Base-by-base conservation (phyloP, 2,329 filamentous ascomycete genomes). In the Colletotrichum neosansevieriae region DNA sequence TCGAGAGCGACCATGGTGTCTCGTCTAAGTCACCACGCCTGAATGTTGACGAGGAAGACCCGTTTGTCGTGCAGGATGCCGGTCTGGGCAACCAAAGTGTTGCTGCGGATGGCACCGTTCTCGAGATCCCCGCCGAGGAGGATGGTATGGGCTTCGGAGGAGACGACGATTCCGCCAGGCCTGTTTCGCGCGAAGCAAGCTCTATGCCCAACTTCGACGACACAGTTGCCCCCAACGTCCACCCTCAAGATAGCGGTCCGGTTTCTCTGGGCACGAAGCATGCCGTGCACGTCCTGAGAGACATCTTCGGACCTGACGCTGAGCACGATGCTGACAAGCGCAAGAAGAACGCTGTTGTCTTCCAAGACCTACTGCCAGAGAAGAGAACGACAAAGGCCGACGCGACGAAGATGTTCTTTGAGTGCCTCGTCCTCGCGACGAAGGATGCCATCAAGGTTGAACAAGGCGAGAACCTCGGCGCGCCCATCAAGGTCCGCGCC, bases 381-480 rank as follows among this genome's bases (percentile, higher is more conserved):
- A 82, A 86, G 71, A 88, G 87, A 69, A 95, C 95, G 0, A 94
- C 88, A 72, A 93, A 93, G 79, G 92, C 92, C 9, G 96, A 98
- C 75, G 96, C 96, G 0, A 99, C 96, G 49, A 98, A 98, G 86
- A 98, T 99, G 94, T 99, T 99, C 83, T 99, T 99, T 75, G 96
- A 99, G 81, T 91, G 96, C 62, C 85, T 99, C 24, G 96, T 99
- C 3, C 86, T 99, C 53, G 96, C 95, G 5, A 99, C 96, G 47
- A 99, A 99, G 82, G 96, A 99, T 77, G 96, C 96, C 32, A 92
- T 99, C 81, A 97, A 97, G 81, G 94, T 98, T 29, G 95, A 98
- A 77, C 96, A 99, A 80, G 87, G 88, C 56, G 84, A 90, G 70
- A 87, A 86, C 42, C 87, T 98, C 29, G 94, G 94, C 57, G 92